Evolutionary conservation across 2,329 filamentous ascomycete species (phyloP).

Genomic region (Arachnomyces sp.): DNA sequence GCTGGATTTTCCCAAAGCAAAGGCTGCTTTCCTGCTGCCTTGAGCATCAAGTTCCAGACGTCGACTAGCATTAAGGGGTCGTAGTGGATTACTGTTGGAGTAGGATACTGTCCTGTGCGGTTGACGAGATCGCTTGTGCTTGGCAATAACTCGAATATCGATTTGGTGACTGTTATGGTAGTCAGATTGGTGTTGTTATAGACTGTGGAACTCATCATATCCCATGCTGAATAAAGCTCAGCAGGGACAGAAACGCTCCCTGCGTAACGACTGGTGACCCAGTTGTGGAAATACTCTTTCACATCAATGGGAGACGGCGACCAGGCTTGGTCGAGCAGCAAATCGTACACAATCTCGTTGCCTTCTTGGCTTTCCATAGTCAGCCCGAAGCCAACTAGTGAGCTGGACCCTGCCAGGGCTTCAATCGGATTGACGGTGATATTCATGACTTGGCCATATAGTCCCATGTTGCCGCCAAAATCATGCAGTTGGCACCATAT

Average conservation of each 20-base stretch:
- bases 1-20: no score
- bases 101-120: no score
- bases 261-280: conserved; percentile 39
- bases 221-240: conserved; percentile 40
- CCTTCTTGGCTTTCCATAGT: conserved; percentile 47
- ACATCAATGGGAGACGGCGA: conserved; percentile 37
- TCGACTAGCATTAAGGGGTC: no score
- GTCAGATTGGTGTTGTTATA: conserved; percentile 45
- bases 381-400: conserved; percentile 42
- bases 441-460: conserved; percentile 46
- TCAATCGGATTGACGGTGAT: conserved; percentile 44
- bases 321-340: conserved; percentile 48
- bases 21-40: no score
- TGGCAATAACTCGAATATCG: no score
- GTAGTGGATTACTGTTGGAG: no score
- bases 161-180: conserved; percentile 30
- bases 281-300: conserved; percentile 41
- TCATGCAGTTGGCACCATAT: conserved; percentile 49
- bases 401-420: conserved; percentile 35
- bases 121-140: no score
- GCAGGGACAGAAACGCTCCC: conserved; percentile 18
- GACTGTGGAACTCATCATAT: conserved; percentile 37
- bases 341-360: conserved; percentile 47
- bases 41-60: no score
- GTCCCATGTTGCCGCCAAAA: conserved; percentile 44